These are phyloP conservation scores for Botrytis squamosa DNA, from an alignment of 2,329 filamentous ascomycete species.

Conservation along the genomic window DNA sequence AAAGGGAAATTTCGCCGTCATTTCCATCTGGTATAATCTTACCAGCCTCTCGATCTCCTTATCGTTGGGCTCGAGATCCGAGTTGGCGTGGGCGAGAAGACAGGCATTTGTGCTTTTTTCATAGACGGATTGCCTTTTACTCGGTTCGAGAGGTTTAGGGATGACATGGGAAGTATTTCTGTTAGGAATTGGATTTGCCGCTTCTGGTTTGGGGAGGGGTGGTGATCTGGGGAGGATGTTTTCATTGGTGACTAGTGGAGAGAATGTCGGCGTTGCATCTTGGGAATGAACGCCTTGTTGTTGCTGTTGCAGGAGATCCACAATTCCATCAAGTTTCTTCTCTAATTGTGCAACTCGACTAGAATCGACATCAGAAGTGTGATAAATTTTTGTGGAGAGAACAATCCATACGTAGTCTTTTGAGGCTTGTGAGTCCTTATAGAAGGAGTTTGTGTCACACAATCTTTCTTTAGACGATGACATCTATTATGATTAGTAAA, in stretches of 20 bases:
- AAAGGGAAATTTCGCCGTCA: constrained; percentile 5
- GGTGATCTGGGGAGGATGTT: not conserved
- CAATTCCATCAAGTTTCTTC: constrained; percentile 18
- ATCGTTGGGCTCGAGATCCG: constrained; percentile 10
- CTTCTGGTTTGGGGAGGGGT: not conserved
- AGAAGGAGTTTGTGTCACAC: not conserved
- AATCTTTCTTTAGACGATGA: constrained; percentile 18
- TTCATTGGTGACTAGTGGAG: not conserved
- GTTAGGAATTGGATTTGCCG: not conserved
- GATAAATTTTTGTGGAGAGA: not conserved
- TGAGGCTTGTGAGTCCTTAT: not conserved
- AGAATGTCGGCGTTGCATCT: not conserved
- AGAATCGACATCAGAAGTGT: not conserved
- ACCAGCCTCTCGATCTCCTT: not conserved
- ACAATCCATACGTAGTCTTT: constrained; percentile 15
- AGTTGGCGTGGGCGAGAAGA: constrained; percentile 1
- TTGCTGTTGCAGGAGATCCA: constrained; percentile 1
- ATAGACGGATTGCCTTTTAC: constrained; percentile 1
- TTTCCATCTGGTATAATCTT: constrained; percentile 7
- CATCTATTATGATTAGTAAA: constrained; percentile 3
- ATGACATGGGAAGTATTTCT: not conserved
- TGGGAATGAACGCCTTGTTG: not conserved
- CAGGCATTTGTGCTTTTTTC: constrained; percentile 7
- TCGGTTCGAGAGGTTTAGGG: not conserved
- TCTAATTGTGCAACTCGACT: constrained; percentile 18